Evolutionary conservation across 805 yeast species (phyloP).

Genomic region (Spathaspora girioi): DNA sequence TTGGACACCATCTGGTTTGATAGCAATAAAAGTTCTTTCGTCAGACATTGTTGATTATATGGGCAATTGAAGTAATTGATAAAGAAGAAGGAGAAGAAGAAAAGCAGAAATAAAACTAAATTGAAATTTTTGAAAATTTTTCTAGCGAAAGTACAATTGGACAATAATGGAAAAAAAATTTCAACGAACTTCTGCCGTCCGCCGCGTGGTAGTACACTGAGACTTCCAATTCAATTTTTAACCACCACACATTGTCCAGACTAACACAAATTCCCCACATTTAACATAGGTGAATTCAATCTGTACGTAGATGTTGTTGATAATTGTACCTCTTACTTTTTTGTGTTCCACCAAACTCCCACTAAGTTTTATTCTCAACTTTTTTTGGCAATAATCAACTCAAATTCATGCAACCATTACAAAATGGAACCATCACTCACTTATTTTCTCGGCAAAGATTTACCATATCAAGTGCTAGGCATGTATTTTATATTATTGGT

Average conservation of each 20-base stretch:
- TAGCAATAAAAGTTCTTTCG: slow-evolving; percentile 91
- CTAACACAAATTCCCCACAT: too few relatives aligned
- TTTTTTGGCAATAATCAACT: too few relatives aligned
- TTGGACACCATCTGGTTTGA: slow-evolving; percentile 99
- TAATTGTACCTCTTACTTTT: too few relatives aligned
- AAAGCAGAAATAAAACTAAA: not conserved
- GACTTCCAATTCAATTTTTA: not conserved
- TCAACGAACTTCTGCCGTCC: not conserved
- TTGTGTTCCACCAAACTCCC: too few relatives aligned
- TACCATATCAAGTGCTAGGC: too few relatives aligned
- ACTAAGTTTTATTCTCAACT: too few relatives aligned
- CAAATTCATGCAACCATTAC: too few relatives aligned
- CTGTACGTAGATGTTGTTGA: too few relatives aligned
- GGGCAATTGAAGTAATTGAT: not conserved
- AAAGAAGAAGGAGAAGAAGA: not conserved
- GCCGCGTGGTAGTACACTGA: not conserved
- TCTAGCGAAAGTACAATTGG: not conserved
- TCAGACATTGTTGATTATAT: slow-evolving; percentile 42
- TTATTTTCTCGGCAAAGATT: too few relatives aligned
- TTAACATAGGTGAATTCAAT: too few relatives aligned
- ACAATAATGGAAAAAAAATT: not conserved
- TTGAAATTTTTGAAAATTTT: slow-evolving; percentile 5
- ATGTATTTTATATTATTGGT: too few relatives aligned
- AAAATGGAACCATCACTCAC: too few relatives aligned
- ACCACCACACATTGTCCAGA: not conserved